phyloP scores from a whole-genome alignment of 371 early-diverging fungal species.

The Rhizopus delemar region DNA sequence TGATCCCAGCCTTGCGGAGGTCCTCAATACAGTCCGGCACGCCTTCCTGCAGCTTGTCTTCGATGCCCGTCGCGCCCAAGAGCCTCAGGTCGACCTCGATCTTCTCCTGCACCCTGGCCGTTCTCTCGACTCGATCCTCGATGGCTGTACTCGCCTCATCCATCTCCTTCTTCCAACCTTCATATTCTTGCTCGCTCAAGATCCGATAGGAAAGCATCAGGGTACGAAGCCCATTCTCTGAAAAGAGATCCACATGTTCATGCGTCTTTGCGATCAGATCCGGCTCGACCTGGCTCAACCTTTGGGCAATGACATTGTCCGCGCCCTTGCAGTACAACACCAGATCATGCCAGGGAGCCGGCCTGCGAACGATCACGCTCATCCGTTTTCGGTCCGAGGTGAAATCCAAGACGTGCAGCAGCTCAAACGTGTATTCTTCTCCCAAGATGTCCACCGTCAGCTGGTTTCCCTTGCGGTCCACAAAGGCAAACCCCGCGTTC shows the following conservation, averaged over 20 bases:
- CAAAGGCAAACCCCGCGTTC: slow-evolving; percentile 84
- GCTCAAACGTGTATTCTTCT: slow-evolving; percentile 60
- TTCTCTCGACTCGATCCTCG: slow-evolving; percentile 73
- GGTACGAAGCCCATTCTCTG: slow-evolving; percentile 86
- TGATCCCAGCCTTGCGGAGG: slow-evolving; percentile 89
- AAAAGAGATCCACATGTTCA: slow-evolving; percentile 71
- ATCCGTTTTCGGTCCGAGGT: slow-evolving; percentile 93
- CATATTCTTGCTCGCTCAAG: slow-evolving; percentile 67
- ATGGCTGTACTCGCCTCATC: slow-evolving; percentile 69
- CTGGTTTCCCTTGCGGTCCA: slow-evolving; percentile 36
- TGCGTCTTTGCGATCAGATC: slow-evolving; percentile 51
- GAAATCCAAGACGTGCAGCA: slow-evolving; percentile 87
- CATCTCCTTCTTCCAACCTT: slow-evolving; percentile 69
- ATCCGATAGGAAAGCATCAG: slow-evolving; percentile 81
- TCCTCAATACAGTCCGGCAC: slow-evolving; percentile 91
- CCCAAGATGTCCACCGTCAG: slow-evolving; percentile 73
- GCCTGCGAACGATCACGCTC: slow-evolving; percentile 84
- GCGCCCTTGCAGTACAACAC: slow-evolving; percentile 95
- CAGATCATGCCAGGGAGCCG: slow-evolving; percentile 78
- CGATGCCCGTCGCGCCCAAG: slow-evolving; percentile 96
- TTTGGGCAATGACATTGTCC: slow-evolving; percentile 88
- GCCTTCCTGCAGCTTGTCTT: slow-evolving; percentile 96
- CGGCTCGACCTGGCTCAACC: slow-evolving; percentile 56
- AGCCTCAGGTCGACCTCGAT: slow-evolving; percentile 81
- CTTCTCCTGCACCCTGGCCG: slow-evolving; percentile 72